phyloP scores from a whole-genome alignment of 2,329 filamentous ascomycete genomes.

The Sphaerulina vaccinii region DNA sequence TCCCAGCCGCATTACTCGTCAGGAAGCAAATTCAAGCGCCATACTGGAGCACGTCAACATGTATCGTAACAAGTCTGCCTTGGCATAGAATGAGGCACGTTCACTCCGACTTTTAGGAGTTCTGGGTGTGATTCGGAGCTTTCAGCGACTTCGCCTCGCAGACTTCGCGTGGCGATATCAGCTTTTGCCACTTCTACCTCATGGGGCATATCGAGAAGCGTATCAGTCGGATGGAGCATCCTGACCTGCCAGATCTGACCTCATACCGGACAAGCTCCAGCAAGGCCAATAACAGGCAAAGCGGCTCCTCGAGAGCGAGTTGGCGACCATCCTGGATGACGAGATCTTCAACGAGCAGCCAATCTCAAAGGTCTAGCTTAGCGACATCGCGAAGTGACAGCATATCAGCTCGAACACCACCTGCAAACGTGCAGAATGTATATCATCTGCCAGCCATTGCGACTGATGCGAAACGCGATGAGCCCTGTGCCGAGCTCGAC shows the following conservation, averaged over 20 bases:
- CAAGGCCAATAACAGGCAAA: no score
- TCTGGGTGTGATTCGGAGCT: not conserved
- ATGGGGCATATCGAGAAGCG: constrained; percentile 2
- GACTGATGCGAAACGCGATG: not conserved
- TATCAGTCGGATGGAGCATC: constrained; percentile 10
- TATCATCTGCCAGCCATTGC: constrained; percentile 8
- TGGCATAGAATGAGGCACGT: not conserved
- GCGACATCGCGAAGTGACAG: constrained; percentile 12
- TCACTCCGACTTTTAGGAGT: not conserved
- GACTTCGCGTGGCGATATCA: not conserved
- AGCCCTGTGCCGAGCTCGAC: not conserved
- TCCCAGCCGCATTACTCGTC: not conserved
- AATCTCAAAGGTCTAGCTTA: constrained; percentile 8
- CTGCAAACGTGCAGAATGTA: constrained; percentile 7
- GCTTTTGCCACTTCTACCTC: not conserved
- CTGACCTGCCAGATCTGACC: constrained; percentile 12
- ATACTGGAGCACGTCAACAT: not conserved
- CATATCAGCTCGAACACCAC: not conserved
- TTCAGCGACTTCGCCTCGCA: not conserved
- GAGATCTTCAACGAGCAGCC: constrained; percentile 7
- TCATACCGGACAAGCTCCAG: constrained; percentile 1
- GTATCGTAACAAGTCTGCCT: not conserved
- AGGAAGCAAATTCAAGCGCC: not conserved
- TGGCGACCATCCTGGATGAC: constrained; percentile 15
- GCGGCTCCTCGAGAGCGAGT: constrained; percentile 4